phyloP scores from a whole-genome alignment of 164 flowering plant genomes.

The Nymphaea thermarum region DNA sequence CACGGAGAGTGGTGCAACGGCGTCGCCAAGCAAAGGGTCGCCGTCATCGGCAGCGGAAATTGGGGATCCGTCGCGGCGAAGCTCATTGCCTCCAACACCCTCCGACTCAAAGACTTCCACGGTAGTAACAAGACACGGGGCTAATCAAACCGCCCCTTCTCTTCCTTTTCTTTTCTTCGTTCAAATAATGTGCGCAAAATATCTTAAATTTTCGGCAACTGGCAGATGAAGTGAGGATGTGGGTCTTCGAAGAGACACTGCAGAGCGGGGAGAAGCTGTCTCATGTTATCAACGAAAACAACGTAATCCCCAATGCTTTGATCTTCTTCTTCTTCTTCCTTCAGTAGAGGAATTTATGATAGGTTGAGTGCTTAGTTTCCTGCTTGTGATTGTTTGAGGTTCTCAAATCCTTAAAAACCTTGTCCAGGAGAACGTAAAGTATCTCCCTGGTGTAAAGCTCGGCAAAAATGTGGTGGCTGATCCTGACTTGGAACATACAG shows the following conservation, averaged over 20 bases:
- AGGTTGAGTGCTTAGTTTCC: background rate
- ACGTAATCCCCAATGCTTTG: slow-evolving; percentile 23
- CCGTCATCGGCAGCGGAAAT: slow-evolving; percentile 90
- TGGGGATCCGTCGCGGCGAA: slow-evolving; percentile 98
- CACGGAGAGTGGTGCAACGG: background rate
- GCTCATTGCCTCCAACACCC: slow-evolving; percentile 83
- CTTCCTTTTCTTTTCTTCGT: background rate
- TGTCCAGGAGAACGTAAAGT: slow-evolving; percentile 80
- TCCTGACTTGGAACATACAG: slow-evolving; percentile 83
- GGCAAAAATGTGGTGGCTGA: slow-evolving; percentile 93
- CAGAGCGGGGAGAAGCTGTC: slow-evolving; percentile 82
- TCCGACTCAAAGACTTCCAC: slow-evolving; percentile 46
- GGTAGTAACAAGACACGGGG: slow-evolving; percentile 23
- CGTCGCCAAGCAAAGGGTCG: slow-evolving; percentile 21
- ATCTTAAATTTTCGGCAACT: background rate
- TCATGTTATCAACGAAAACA: slow-evolving; percentile 53
- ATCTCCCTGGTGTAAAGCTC: slow-evolving; percentile 89
- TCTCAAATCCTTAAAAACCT: background rate
- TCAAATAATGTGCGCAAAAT: background rate
- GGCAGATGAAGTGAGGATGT: slow-evolving; percentile 96
- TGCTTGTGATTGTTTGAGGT: background rate
- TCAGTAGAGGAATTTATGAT: too few relatives aligned
- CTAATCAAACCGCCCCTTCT: background rate
- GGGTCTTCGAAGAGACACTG: slow-evolving; percentile 87
- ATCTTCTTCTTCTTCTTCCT: background rate